Evolutionary conservation across 495 filamentous ascomycete species (phyloP).

Genomic region (Penicillium cinerascens): DNA sequence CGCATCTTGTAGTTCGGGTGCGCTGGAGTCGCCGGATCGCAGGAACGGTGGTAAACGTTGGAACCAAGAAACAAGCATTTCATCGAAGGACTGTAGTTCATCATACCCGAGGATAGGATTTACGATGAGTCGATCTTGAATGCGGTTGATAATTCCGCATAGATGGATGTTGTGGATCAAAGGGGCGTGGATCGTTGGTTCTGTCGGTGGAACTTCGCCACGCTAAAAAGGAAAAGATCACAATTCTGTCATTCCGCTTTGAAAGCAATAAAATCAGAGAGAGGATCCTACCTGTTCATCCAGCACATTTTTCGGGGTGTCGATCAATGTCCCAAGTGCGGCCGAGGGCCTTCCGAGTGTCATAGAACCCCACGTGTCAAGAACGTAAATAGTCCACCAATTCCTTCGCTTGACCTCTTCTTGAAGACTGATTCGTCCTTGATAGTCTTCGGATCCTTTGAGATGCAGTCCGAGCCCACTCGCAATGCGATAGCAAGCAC

Average conservation of each 20-base stretch:
- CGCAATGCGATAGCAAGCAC: slow-evolving; percentile 65
- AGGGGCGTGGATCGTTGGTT: slow-evolving; percentile 16
- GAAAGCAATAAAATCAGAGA: not conserved
- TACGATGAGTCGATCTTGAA: slow-evolving; percentile 64
- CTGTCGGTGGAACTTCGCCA: slow-evolving; percentile 18
- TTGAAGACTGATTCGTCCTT: slow-evolving; percentile 38
- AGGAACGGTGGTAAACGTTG: slow-evolving; percentile 55
- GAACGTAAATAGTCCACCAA: slow-evolving; percentile 68
- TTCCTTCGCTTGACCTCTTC: slow-evolving; percentile 60
- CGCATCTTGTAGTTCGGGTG: slow-evolving; percentile 60
- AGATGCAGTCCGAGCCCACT: slow-evolving; percentile 62
- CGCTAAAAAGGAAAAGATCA: not conserved
- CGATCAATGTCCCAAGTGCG: slow-evolving; percentile 17
- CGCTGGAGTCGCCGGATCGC: slow-evolving; percentile 53
- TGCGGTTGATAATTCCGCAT: slow-evolving; percentile 64
- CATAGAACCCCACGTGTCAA: slow-evolving; percentile 66
- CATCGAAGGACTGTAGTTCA: slow-evolving; percentile 55
- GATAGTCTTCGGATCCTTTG: slow-evolving; percentile 47
- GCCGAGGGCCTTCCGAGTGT: slow-evolving; percentile 52
- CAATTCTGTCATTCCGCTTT: not conserved
- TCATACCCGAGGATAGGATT: slow-evolving; percentile 53
- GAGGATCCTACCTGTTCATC: slow-evolving; percentile 10
- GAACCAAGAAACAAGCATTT: slow-evolving; percentile 59
- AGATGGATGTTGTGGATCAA: slow-evolving; percentile 59
- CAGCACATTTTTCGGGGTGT: slow-evolving; percentile 4